Conservation (phyloP, 2,329 filamentous ascomycete species). For the Capronia coronata region DNA sequence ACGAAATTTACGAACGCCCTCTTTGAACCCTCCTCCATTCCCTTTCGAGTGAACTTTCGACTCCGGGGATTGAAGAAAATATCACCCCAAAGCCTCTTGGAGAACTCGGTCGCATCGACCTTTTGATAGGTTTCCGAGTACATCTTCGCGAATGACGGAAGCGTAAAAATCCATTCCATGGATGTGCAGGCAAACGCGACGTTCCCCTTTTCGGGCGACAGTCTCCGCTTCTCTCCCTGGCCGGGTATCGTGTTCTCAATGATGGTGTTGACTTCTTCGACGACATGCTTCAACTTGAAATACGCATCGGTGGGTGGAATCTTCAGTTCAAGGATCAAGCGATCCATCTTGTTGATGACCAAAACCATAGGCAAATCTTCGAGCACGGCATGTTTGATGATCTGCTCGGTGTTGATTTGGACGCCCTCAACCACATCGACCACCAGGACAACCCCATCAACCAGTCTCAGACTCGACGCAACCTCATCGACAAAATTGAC, state of each 20-base stretch:
- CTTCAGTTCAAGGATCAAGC: slow-evolving; percentile 87
- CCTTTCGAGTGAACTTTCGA: slow-evolving; percentile 85
- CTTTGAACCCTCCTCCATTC: slow-evolving; percentile 69
- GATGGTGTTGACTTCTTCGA: slow-evolving; percentile 94
- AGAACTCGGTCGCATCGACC: slow-evolving; percentile 76
- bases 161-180: slow-evolving; percentile 95
- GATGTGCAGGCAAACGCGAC: slow-evolving; percentile 92
- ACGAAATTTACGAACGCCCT: slow-evolving; percentile 92
- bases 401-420: slow-evolving; percentile 94
- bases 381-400: slow-evolving; percentile 89
- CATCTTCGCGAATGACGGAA: slow-evolving; percentile 92
- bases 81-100: slow-evolving; percentile 84
- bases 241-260: slow-evolving; percentile 84
- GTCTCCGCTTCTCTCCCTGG: slow-evolving; percentile 66
- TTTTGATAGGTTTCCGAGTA: slow-evolving; percentile 83
- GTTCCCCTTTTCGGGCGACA: slow-evolving; percentile 95
- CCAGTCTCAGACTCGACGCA: slow-evolving; percentile 75
- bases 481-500: slow-evolving; percentile 99
- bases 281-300: slow-evolving; percentile 97
- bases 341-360: slow-evolving; percentile 95
- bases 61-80: slow-evolving; percentile 91
- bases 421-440: slow-evolving; percentile 98
- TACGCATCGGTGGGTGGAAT: slow-evolving; percentile 92
- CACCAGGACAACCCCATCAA: slow-evolving; percentile 85
- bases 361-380: slow-evolving; percentile 84